Evolutionary conservation across 169 alveolate species (phyloP).

Genomic region (Cryptosporidium andersoni): DNA sequence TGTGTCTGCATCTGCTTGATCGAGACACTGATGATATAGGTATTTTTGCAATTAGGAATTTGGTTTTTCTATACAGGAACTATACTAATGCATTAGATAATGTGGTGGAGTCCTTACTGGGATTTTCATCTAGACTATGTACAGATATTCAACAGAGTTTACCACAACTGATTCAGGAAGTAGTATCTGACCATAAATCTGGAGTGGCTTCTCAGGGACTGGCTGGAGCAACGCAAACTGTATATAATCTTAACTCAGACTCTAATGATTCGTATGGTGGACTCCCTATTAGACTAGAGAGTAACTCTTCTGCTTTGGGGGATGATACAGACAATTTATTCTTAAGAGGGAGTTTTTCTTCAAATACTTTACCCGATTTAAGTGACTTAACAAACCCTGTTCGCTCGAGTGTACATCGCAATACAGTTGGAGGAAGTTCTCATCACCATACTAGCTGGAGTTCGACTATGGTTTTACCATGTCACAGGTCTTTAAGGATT

Average conservation of each 20-base stretch:
- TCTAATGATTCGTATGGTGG: constrained; percentile 1
- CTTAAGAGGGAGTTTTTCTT: constrained; percentile 39
- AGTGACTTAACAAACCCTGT: constrained; percentile 57
- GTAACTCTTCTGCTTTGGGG: neutral
- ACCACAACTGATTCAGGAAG: constrained; percentile 61
- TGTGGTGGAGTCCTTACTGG: constrained; percentile 59
- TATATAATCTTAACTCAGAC: constrained; percentile 1
- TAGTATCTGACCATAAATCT: constrained; percentile 23
- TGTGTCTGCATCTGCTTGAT: constrained; percentile 60
- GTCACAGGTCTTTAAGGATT: constrained; percentile 61
- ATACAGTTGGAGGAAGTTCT: neutral
- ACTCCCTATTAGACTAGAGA: constrained; percentile 36
- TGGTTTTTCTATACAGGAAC: constrained; percentile 55
- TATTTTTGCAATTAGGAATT: constrained; percentile 62
- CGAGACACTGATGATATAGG: constrained; percentile 67
- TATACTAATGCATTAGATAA: constrained; percentile 34
- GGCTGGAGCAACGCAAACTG: neutral
- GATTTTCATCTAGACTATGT: constrained; percentile 69
- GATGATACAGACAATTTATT: constrained; percentile 54
- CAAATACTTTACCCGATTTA: constrained; percentile 30
- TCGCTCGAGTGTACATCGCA: constrained; percentile 32
- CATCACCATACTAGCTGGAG: neutral
- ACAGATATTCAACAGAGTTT: constrained; percentile 50
- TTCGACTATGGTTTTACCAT: constrained; percentile 29
- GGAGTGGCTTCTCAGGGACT: too few relatives aligned